Conservation (phyloP, 176 grass and related monocot species). For the Melocanna baccifera region DNA sequence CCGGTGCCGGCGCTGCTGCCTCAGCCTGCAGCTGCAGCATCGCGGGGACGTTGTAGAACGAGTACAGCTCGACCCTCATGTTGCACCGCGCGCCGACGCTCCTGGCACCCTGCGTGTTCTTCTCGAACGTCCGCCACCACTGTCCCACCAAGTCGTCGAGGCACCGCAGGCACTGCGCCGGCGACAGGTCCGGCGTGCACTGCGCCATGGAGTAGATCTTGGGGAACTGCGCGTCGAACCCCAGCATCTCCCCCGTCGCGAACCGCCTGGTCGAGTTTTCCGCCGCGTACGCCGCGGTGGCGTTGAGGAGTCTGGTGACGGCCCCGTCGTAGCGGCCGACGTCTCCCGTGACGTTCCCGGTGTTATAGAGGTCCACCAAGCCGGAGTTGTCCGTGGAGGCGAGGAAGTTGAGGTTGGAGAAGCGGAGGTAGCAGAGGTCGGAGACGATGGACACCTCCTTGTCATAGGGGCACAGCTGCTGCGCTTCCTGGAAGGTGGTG, state of each 20-base stretch:
- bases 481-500: neutral
- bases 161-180: conserved; percentile 23
- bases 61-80: conserved; percentile 28
- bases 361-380: neutral
- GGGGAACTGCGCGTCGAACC: neutral
- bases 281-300: conserved; percentile 20
- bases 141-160: neutral
- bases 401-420: conserved; percentile 6
- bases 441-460: too few relatives aligned
- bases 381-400: conserved; percentile 9
- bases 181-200: conserved; percentile 11
- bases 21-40: neutral
- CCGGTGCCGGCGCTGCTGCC: neutral
- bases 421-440: neutral
- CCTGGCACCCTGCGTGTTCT: conserved; percentile 14
- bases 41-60: neutral
- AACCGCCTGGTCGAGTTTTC: conserved; percentile 1
- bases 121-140: neutral
- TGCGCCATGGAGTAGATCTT: conserved; percentile 49
- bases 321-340: neutral
- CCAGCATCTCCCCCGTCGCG: conserved; percentile 6
- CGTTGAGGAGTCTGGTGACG: conserved; percentile 20
- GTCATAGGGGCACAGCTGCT: too few relatives aligned
- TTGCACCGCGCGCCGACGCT: conserved; percentile 26
- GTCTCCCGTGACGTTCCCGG: neutral